phyloP scores from a whole-genome alignment of 768 basidiomycete genomes.

The Macrolepiota albuminosa region DNA sequence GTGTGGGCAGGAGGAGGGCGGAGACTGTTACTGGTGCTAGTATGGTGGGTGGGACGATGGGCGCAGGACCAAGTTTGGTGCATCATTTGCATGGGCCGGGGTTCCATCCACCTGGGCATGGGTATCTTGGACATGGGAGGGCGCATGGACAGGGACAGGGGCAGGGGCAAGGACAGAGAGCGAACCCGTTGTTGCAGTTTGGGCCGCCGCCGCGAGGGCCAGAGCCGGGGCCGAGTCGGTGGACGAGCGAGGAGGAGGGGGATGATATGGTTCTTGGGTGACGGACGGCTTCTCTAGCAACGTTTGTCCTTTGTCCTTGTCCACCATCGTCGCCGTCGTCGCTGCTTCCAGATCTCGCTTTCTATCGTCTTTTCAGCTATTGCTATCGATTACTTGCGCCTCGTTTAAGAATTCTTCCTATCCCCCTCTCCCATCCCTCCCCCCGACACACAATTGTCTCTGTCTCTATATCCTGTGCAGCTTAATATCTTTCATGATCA shows the following conservation, averaged over 20 bases:
- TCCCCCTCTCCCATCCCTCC: neutral
- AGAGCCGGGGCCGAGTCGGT: conserved; percentile 1
- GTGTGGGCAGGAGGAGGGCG: conserved; percentile 7
- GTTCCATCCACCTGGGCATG: conserved; percentile 2
- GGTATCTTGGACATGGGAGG: conserved; percentile 4
- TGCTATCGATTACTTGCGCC: neutral
- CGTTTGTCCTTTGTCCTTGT: neutral
- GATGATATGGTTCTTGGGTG: conserved; percentile 18
- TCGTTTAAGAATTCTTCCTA: neutral
- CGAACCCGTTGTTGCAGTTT: conserved; percentile 6
- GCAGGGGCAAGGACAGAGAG: neutral
- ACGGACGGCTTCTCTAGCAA: neutral
- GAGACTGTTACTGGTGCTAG: conserved; percentile 14
- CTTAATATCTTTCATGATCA: neutral
- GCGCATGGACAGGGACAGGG: conserved; percentile 1
- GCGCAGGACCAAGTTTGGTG: neutral
- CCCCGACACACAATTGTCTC: too few species aligned
- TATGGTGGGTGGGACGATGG: neutral
- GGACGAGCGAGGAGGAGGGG: neutral
- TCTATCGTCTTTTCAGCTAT: neutral
- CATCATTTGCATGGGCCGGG: conserved; percentile 12
- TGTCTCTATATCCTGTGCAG: neutral
- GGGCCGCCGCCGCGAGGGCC: neutral
- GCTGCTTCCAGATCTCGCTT: neutral
- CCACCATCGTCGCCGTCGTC: neutral